Conservation (phyloP, 176 grass and related monocot genomes). For the Avena eriantha region DNA sequence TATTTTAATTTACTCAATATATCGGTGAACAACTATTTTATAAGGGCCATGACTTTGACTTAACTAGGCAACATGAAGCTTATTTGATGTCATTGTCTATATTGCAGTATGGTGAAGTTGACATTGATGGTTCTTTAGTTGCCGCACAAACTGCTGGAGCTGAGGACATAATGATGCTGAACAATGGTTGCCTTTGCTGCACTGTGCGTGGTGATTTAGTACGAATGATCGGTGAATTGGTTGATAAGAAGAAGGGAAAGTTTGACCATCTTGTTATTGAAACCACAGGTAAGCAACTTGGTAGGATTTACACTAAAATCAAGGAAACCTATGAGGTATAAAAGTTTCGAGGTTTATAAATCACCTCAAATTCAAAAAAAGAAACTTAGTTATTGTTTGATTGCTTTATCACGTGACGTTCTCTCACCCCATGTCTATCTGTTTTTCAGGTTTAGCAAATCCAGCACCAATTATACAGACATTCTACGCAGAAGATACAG, state of each 20-base stretch:
- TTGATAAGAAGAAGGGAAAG: conserved; percentile 88
- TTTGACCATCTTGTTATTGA: conserved; percentile 97
- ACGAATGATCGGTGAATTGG: conserved; percentile 95
- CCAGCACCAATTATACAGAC: conserved; percentile 97
- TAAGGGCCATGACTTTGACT: not conserved
- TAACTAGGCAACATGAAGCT: not conserved
- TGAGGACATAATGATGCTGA: conserved; percentile 98
- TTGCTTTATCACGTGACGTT: conserved; percentile 2
- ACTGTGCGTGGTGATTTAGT: conserved; percentile 98
- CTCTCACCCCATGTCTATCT: conserved; percentile 16
- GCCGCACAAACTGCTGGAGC: conserved; percentile 84
- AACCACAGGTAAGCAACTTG: conserved; percentile 73
- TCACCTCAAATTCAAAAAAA: not conserved
- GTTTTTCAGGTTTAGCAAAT: conserved; percentile 79
- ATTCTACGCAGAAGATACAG: conserved; percentile 89
- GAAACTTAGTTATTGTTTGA: not conserved
- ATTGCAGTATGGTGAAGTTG: conserved; percentile 92
- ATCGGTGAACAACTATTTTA: not conserved
- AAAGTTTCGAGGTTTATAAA: not conserved
- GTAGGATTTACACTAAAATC: not conserved
- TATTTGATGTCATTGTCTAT: conserved; percentile 27
- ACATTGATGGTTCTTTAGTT: conserved; percentile 94
- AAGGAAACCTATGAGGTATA: not conserved
- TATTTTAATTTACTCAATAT: not conserved
- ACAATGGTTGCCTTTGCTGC: conserved; percentile 99